Evolutionary conservation across 805 yeast species (phyloP).

Genomic region (Cyberlindnera lachancei): DNA sequence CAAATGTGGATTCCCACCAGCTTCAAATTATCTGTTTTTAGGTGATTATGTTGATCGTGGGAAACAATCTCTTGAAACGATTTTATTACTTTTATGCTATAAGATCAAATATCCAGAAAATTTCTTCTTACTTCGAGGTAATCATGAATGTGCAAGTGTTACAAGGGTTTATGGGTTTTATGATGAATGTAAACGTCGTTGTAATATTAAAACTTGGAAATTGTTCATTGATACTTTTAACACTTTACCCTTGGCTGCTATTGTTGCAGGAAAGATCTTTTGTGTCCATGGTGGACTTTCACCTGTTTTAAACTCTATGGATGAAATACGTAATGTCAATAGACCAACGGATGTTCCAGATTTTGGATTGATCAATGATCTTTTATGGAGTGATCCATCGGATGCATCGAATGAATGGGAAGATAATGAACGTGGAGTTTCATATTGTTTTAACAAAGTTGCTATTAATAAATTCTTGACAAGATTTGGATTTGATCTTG

Average conservation of each 20-base stretch:
- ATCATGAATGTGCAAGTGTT: conserved; percentile 91
- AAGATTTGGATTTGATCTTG: conserved; percentile 65
- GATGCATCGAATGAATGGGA: conserved; percentile 76
- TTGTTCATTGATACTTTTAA: conserved; percentile 94
- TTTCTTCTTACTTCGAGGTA: conserved; percentile 80
- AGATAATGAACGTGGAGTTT: conserved; percentile 92
- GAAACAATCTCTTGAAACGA: conserved; percentile 83
- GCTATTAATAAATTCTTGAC: conserved; percentile 76
- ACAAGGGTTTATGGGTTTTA: conserved; percentile 95
- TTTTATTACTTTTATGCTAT: conserved; percentile 64
- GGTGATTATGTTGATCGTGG: conserved; percentile 98
- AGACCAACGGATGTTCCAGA: conserved; percentile 96
- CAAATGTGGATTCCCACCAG: conserved; percentile 82
- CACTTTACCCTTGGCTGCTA: conserved; percentile 83
- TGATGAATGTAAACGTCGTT: conserved; percentile 88
- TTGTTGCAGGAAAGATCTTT: conserved; percentile 84
- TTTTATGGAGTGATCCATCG: conserved; percentile 88
- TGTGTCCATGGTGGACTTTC: conserved; percentile 95
- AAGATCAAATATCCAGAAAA: conserved; percentile 89
- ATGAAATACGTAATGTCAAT: conserved; percentile 77
- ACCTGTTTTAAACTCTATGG: conserved; percentile 70
- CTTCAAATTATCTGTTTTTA: conserved; percentile 55
- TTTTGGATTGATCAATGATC: conserved; percentile 96
- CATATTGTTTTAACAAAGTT: conserved; percentile 78
- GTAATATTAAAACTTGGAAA: conserved; percentile 88